Conservation (phyloP, 495 filamentous ascomycete species). For the Penicillium malachiteum region DNA sequence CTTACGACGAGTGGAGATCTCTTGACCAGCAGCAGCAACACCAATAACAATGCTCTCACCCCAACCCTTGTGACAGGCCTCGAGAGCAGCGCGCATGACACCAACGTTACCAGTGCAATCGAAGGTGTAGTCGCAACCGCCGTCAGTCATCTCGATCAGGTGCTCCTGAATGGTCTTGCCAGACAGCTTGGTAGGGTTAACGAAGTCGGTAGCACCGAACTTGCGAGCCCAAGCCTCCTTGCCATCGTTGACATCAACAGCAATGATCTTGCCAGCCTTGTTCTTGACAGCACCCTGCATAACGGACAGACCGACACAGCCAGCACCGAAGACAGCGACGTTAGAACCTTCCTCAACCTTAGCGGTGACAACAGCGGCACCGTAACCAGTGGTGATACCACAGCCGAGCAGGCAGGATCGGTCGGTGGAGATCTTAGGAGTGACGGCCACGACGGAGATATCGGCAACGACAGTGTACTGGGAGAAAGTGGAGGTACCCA, state of each 20-base stretch:
- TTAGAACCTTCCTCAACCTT: slow-evolving; percentile 84
- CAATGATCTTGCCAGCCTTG: slow-evolving; percentile 86
- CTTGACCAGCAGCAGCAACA: slow-evolving; percentile 95
- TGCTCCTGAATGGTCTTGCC: slow-evolving; percentile 80
- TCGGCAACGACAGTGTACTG: slow-evolving; percentile 99
- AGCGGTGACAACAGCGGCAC: slow-evolving; percentile 89
- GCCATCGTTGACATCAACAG: slow-evolving; percentile 86
- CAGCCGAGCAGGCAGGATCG: slow-evolving; percentile 93
- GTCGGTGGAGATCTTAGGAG: slow-evolving; percentile 89
- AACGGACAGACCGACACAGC: slow-evolving; percentile 92
- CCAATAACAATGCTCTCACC: slow-evolving; percentile 97
- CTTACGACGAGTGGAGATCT: slow-evolving; percentile 94
- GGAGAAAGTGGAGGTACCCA: slow-evolving; percentile 97
- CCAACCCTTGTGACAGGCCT: slow-evolving; percentile 99
- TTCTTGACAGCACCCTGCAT: slow-evolving; percentile 93
- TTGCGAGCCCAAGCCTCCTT: slow-evolving; percentile 92
- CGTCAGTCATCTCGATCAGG: slow-evolving; percentile 98
- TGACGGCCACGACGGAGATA: slow-evolving; percentile 95
- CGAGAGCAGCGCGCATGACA: slow-evolving; percentile 93
- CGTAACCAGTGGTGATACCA: slow-evolving; percentile 98
- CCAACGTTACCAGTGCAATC: slow-evolving; percentile 97
- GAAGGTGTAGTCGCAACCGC: slow-evolving; percentile 98
- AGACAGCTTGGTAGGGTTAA: slow-evolving; percentile 83
- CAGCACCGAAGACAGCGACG: slow-evolving; percentile 93
- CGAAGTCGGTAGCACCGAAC: slow-evolving; percentile 95